Evolutionary conservation across 805 yeast genomes (phyloP).

Genomic region (Metschnikowia henanensis): DNA sequence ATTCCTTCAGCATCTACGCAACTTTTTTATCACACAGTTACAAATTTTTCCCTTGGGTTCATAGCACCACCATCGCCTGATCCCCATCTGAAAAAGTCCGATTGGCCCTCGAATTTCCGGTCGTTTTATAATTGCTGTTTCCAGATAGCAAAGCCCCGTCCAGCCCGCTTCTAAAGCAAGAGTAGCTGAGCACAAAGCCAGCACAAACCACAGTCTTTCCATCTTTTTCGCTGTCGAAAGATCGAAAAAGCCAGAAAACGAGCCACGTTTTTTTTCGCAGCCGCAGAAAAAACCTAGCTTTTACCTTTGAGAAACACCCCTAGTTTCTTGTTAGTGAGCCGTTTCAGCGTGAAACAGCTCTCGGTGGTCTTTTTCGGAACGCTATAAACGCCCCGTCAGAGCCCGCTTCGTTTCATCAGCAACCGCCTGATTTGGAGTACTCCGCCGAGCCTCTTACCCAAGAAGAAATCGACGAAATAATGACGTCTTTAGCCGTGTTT

Average conservation of each 20-base stretch:
- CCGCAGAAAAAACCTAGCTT: not conserved
- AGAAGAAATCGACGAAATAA: conserved; percentile 19
- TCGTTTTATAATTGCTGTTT: not conserved
- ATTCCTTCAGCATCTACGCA: not conserved
- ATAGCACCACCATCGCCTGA: not conserved
- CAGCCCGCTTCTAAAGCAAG: not conserved
- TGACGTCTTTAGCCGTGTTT: conserved; percentile 51
- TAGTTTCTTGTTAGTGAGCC: not conserved
- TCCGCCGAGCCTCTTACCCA: conserved; percentile 1
- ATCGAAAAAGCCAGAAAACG: too few species aligned
- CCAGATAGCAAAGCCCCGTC: not conserved
- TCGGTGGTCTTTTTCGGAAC: conserved; percentile 1
- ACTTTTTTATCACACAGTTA: not conserved
- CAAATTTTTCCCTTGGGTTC: not conserved
- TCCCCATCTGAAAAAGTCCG: not conserved
- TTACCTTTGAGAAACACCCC: not conserved
- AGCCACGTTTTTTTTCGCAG: not conserved
- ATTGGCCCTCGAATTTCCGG: not conserved
- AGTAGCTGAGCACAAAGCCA: not conserved
- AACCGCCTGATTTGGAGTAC: conserved; percentile 5
- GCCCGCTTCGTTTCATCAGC: not conserved
- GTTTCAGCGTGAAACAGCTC: conserved; percentile 4
- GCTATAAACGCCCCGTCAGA: not conserved
- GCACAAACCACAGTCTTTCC: not conserved
- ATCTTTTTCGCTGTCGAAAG: not conserved